These are phyloP conservation scores for Cytospora chrysosperma DNA, from an alignment of 2,329 filamentous ascomycete species.

Conservation along the genomic window DNA sequence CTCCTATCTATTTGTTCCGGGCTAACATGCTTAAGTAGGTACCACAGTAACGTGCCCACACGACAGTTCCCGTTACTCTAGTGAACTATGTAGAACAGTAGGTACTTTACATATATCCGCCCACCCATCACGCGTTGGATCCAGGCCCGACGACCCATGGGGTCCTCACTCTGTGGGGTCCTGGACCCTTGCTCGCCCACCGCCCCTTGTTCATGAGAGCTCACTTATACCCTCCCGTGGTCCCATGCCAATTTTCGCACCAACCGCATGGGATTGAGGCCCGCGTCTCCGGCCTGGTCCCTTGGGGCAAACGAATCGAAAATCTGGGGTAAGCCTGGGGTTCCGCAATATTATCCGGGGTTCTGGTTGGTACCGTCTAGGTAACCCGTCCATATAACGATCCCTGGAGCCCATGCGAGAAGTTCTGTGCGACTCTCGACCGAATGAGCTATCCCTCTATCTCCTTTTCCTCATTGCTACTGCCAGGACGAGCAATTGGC, in stretches of 20 bases:
- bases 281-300: conserved; percentile 16
- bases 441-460: background rate
- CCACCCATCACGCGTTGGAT: background rate
- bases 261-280: conserved; percentile 23
- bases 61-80: too few relatives aligned
- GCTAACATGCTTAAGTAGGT: too few relatives aligned
- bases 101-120: background rate
- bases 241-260: conserved; percentile 6
- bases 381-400: conserved; percentile 16
- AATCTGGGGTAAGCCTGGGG: conserved; percentile 21
- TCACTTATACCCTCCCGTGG: background rate
- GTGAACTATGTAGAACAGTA: background rate
- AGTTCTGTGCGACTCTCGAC: conserved; percentile 3
- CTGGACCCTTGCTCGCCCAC: background rate
- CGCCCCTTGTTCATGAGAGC: background rate
- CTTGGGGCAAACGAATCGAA: background rate
- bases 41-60: too few relatives aligned
- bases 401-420: background rate
- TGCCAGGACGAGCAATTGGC: conserved; percentile 2
- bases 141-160: background rate
- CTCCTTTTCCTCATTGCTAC: background rate
- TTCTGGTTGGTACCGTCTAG: background rate
- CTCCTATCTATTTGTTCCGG: too few relatives aligned
- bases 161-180: background rate
- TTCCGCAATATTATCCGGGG: background rate